Evolutionary conservation across 768 basidiomycete genomes (phyloP), one percentile per base, ranked within the genome.

Genomic region (Roridomyces roridus): DNA sequence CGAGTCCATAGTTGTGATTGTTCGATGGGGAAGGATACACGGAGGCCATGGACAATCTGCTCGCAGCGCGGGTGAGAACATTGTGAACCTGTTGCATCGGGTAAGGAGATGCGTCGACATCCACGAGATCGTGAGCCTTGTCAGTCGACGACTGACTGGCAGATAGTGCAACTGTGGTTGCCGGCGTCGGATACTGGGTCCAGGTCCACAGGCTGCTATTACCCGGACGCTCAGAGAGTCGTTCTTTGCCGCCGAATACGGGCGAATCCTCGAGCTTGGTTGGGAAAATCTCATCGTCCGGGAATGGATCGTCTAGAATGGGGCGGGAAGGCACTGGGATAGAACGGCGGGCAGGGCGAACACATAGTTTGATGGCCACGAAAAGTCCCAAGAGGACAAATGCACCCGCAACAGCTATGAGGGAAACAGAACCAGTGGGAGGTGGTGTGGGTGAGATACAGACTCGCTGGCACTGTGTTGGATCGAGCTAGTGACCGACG

Each of bases 181-280:
- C 72, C 12, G 79, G 75, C 39, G 77, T 79, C 28, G 76, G 66
- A 61, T 84, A 85, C 59, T 83, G 81, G 0, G 82, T 78, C 84
- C 84, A 86, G 46, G 77, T 78, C 81, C 84, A 87, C 17, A 77
- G 68, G 6, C 80, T 76, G 7, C 72, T 77, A 42, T 79, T 76
- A 50, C 71, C 73, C n/a, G 51, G 62, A 21, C 49, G 61, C 56
- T 48, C 56, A 17, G 83, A 80, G 31, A 81, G 71, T 39, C 78
- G 65, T 63, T 91, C 89, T 64, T 85, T 85, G 2, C 91, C 89
- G n/a, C 90, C 89, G 63, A 92, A 92, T 31, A 91, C 72, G 23
- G 87, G 88, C 3, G 89, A 91, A 23, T 86, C 86, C 51, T 86
- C 82, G 8, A 75, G 67, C 39, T 63, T 58, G 12, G 52, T 48